Base-by-base conservation (phyloP, 2,329 filamentous ascomycete genomes). In the Colletotrichum horii region DNA sequence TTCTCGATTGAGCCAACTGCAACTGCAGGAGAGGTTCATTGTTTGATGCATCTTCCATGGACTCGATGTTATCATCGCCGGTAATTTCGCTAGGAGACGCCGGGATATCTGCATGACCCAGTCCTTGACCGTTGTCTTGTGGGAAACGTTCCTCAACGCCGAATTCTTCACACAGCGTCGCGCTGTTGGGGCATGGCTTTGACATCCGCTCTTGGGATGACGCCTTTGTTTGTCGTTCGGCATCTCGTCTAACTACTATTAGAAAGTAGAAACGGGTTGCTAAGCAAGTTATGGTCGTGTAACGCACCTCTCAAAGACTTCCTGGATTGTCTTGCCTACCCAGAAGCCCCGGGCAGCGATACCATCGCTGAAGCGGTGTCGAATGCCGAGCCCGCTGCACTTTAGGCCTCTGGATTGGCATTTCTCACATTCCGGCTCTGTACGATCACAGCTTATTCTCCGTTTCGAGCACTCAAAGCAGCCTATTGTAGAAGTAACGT, bases 391-490 rank as follows among this genome's bases (percentile, higher is more conserved):
- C 3, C 78, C 78, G 16, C 66, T 78, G 52, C 78, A 79, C 64
- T 70, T 67, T 16, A 79, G 22, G 22, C 76, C 70, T 19, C 30
- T 76, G 14, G 71, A 74, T 8, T 15, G 32, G 15, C 77, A 79
- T 67, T 79, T 79, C 7, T 64, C 16, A 24, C 78, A 79, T 15
- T 65, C 11, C 4, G 78, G 78, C 24, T 71, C 67, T 3, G 56
- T 67, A 4, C 76, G 74, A 24, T 79, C 77, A 38, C 78, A 79
- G 22, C 78, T 67, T 19, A 79, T 78, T 4, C 77, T 76, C 3
- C 78, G 77, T n/a, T 73, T 62, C 16, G 66, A 76, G 58, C 78
- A 79, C 56, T 77, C 70, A 6, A 72, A 69, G 61, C 78, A 79
- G 3, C 78, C 78, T 79, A 14, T 60, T 15, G 14, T 16, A 8